Percentiles rank a stretch among this genome's conserved stretches.
These are phyloP conservation scores for Tephrocybe rancida DNA, from an alignment of 768 basidiomycete species.

Conservation along the genomic window DNA sequence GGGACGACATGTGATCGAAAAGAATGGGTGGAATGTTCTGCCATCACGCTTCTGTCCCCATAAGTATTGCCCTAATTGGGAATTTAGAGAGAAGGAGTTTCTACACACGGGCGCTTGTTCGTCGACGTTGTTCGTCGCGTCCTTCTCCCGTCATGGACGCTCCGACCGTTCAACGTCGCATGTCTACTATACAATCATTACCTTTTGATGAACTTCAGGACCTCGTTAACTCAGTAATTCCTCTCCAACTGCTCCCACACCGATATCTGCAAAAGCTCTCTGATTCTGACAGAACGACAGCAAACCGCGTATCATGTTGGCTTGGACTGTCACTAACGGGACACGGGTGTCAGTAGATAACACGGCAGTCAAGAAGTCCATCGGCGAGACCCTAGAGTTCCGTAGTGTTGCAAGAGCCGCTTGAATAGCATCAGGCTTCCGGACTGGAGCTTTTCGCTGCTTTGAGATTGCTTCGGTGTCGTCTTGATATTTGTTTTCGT, in stretches of 20 bases:
- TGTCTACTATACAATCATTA: not conserved
- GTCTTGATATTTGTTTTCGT: too few relatives aligned
- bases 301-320: not conserved
- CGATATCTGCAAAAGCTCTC: not conserved
- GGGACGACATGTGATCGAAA: conserved; percentile 4
- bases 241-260: not conserved
- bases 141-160: not conserved
- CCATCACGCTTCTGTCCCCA: conserved; percentile 2
- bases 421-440: too few relatives aligned
- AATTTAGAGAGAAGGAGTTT: not conserved
- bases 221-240: not conserved
- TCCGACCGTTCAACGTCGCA: not conserved
- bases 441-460: too few relatives aligned
- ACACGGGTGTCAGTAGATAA: too few relatives aligned
- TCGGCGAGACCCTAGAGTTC: too few relatives aligned
- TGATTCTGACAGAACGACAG: not conserved
- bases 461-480: too few relatives aligned
- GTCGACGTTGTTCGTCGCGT: not conserved
- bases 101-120: not conserved
- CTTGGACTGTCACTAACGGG: not conserved
- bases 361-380: too few relatives aligned
- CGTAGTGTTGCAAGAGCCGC: too few relatives aligned
- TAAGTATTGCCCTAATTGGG: not conserved
- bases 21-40: not conserved
- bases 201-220: not conserved